Conservation (phyloP, 2,329 filamentous ascomycete genomes). For the Triangularia verruculosa region DNA sequence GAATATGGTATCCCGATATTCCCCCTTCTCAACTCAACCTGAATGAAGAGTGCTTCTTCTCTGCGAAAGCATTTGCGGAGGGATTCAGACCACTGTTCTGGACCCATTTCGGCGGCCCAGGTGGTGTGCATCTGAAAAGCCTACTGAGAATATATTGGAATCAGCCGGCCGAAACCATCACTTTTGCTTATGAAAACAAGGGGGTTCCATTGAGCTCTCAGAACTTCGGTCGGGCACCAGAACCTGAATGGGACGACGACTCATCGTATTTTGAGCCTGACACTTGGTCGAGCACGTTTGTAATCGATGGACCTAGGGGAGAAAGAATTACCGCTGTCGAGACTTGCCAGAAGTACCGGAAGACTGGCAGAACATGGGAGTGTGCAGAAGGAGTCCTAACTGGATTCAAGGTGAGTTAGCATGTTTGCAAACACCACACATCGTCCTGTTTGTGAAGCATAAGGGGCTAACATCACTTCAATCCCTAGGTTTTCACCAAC, state of each 20-base stretch:
- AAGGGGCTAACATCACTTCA: too few relatives aligned
- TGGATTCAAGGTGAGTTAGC: background rate
- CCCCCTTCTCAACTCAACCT: background rate
- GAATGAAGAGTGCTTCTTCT: background rate
- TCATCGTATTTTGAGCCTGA: too few relatives aligned
- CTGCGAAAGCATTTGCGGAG: background rate
- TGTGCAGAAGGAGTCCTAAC: background rate
- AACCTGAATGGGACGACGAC: background rate
- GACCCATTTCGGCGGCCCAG: background rate
- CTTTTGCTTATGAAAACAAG: background rate
- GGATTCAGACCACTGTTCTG: background rate
- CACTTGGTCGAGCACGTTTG: background rate
- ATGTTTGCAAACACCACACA: background rate
- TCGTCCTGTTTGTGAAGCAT: background rate
- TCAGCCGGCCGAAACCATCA: background rate
- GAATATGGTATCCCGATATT: background rate
- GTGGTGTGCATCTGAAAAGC: background rate
- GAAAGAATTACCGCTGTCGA: background rate
- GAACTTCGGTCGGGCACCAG: background rate
- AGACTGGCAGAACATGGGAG: background rate
- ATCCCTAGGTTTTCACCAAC: background rate
- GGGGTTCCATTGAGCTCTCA: background rate
- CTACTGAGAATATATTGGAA: background rate
- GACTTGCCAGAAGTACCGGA: background rate
- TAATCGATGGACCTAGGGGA: background rate